Conservation (phyloP, 768 basidiomycete genomes). For the Xerocomellus dryophilus region DNA sequence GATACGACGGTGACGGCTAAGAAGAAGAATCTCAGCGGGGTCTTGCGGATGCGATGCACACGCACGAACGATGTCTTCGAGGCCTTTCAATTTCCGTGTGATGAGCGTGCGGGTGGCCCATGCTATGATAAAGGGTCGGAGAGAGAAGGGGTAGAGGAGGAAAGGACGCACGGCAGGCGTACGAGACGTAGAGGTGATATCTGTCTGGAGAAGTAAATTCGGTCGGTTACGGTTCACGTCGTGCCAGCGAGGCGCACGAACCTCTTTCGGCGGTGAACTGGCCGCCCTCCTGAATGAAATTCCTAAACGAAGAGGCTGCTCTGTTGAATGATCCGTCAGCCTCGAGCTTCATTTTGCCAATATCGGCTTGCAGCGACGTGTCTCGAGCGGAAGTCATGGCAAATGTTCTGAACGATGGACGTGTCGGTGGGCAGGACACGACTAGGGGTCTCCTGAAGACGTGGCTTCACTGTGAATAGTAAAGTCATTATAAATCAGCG, state of each 20-base stretch:
- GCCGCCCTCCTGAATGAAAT: constrained; percentile 52
- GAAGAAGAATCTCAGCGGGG: not conserved
- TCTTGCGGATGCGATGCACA: constrained; percentile 3
- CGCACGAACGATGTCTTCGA: constrained; percentile 81
- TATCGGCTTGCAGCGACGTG: constrained; percentile 43
- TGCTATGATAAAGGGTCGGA: constrained; percentile 41
- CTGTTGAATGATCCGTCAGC: constrained; percentile 69
- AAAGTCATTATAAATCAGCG: no score
- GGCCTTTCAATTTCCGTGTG: constrained; percentile 84
- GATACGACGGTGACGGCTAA: constrained; percentile 79
- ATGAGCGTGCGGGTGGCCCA: constrained; percentile 95
- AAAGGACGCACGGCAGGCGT: constrained; percentile 67
- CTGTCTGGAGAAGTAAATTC: constrained; percentile 49
- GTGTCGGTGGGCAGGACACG: not conserved
- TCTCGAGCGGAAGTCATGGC: constrained; percentile 35
- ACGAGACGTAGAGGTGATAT: constrained; percentile 89
- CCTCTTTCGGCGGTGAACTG: constrained; percentile 75
- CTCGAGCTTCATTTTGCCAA: constrained; percentile 51
- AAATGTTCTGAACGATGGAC: not conserved
- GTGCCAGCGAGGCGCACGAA: constrained; percentile 28
- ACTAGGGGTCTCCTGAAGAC: constrained; percentile 7
- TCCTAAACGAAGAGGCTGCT: constrained; percentile 50
- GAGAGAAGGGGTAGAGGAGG: no score
- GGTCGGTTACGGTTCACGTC: not conserved
- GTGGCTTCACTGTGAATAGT: no score